These are phyloP conservation scores for Westerdykella sp. DNA, from an alignment of 2,329 filamentous ascomycete species.

Conservation along the genomic window DNA sequence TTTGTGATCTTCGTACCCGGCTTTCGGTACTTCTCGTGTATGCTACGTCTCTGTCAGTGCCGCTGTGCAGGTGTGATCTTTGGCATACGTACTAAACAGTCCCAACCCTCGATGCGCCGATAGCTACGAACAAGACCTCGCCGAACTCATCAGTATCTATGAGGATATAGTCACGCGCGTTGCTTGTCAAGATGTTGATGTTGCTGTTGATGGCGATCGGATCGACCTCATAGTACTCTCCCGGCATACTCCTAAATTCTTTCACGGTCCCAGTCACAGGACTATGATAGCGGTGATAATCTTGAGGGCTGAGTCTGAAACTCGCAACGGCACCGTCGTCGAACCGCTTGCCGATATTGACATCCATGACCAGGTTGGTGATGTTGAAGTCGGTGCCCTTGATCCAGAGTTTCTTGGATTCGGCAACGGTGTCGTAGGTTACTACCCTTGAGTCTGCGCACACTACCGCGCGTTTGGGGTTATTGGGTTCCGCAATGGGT, in stretches of 20 bases:
- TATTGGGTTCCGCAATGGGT: conserved; percentile 20
- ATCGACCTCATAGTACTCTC: conserved; percentile 43
- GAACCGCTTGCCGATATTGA: conserved; percentile 29
- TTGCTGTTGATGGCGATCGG: conserved; percentile 27
- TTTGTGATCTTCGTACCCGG: conserved; percentile 32
- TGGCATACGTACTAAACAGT: conserved; percentile 33
- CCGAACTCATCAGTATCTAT: conserved; percentile 38
- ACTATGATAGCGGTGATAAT: conserved; percentile 44
- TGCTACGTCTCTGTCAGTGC: conserved; percentile 14
- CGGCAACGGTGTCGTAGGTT: conserved; percentile 30
- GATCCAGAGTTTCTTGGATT: conserved; percentile 42
- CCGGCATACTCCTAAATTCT: conserved; percentile 36
- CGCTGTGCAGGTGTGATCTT: not conserved
- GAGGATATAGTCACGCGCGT: conserved; percentile 35
- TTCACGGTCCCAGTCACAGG: conserved; percentile 39
- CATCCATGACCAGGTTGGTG: conserved; percentile 35
- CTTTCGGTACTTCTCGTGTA: conserved; percentile 30
- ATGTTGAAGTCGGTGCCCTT: conserved; percentile 43
- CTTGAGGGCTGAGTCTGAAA: conserved; percentile 41
- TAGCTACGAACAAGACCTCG: conserved; percentile 40
- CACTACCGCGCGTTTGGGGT: conserved; percentile 25
- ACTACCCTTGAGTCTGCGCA: conserved; percentile 38
- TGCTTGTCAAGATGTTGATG: conserved; percentile 37
- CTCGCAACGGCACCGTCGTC: conserved; percentile 36
- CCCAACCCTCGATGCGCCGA: conserved; percentile 39